phyloP scores from a whole-genome alignment of 2,329 filamentous ascomycete genomes.

The Botrytis galanthina region DNA sequence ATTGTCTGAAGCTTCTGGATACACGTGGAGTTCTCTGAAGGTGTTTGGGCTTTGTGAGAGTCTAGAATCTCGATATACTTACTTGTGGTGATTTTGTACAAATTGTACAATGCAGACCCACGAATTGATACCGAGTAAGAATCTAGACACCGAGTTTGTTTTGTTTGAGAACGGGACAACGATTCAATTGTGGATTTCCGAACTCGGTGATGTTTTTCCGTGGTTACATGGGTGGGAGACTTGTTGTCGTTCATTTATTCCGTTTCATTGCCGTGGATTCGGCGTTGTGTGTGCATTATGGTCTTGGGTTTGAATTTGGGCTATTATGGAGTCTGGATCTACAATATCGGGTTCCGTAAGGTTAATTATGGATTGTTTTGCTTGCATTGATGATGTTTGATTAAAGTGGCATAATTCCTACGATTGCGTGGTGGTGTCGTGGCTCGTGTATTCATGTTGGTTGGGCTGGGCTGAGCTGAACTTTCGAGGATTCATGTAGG shows the following conservation, averaged over 20 bases:
- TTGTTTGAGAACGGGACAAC: slow-evolving; percentile 4
- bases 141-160: slow-evolving; percentile 5
- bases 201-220: not conserved
- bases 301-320: not conserved
- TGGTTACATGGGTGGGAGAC: slow-evolving; percentile 1
- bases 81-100: not conserved
- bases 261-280: slow-evolving; percentile 9
- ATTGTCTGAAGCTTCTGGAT: not conserved
- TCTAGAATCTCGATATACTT: not conserved
- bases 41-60: not conserved
- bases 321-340: slow-evolving; percentile 10
- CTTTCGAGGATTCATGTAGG: not conserved
- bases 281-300: not conserved
- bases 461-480: slow-evolving; percentile 17
- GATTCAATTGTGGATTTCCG: not conserved
- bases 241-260: not conserved
- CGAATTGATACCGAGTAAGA: not conserved
- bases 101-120: not conserved
- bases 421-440: slow-evolving; percentile 14
- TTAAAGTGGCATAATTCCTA: not conserved
- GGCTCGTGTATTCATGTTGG: slow-evolving; percentile 9
- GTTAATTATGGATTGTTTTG: not conserved
- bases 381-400: slow-evolving; percentile 11
- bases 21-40: slow-evolving; percentile 4
- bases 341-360: not conserved